Evolutionary conservation across 1,139 yeast genomes (phyloP).

Genomic region (Cylindricascospora bacillispora): DNA sequence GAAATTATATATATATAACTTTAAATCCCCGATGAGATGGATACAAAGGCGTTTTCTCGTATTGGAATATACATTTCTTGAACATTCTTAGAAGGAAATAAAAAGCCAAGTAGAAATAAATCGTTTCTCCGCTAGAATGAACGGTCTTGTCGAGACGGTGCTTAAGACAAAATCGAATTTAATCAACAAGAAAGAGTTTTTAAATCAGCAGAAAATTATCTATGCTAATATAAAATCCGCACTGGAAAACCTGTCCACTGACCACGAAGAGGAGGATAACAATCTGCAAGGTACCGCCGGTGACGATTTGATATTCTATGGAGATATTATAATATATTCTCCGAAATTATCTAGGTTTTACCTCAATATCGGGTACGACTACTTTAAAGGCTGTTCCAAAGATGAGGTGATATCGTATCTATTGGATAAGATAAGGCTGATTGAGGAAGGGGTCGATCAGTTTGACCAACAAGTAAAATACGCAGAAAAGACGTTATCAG

Average conservation of each 20-base stretch:
- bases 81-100: too few species aligned
- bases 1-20: too few species aligned
- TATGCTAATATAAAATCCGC: constrained; percentile 22
- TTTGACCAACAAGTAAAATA: constrained; percentile 34
- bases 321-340: constrained; percentile 20
- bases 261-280: constrained; percentile 3
- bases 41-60: too few species aligned
- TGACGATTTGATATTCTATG: constrained; percentile 25
- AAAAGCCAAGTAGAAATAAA: too few species aligned
- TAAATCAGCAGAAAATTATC: constrained; percentile 22
- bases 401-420: constrained; percentile 37
- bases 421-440: constrained; percentile 28
- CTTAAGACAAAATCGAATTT: constrained; percentile 20
- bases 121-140: too few species aligned
- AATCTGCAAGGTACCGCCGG: constrained; percentile 10
- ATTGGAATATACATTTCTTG: too few species aligned
- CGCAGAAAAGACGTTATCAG: constrained; percentile 27
- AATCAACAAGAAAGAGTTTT: constrained; percentile 17
- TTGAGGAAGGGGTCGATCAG: constrained; percentile 30
- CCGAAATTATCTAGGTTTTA: constrained; percentile 27
- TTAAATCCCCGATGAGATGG: too few species aligned
- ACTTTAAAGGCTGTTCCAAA: constrained; percentile 37
- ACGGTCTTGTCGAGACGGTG: constrained; percentile 18
- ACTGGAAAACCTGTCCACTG: constrained; percentile 12
- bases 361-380: constrained; percentile 47